These are phyloP conservation scores for Epichloe sp. DNA, from an alignment of 2,329 filamentous ascomycete species.

Conservation along the genomic window DNA sequence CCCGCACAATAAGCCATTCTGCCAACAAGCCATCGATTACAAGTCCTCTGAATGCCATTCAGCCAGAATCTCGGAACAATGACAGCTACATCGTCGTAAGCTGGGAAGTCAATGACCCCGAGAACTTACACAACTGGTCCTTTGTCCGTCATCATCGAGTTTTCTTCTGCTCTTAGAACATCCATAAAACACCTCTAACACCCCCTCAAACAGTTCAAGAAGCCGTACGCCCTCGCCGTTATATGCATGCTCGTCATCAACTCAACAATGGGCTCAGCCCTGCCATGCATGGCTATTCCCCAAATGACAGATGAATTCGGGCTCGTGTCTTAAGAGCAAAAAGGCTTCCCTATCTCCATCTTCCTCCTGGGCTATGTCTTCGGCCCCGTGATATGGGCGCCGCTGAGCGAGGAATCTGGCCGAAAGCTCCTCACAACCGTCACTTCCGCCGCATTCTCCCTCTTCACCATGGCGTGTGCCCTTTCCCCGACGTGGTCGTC, in stretches of 20 bases:
- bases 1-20: slow-evolving; percentile 6
- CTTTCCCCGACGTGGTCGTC: slow-evolving; percentile 38
- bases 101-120: slow-evolving; percentile 34
- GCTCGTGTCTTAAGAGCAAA: slow-evolving; percentile 33
- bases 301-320: slow-evolving; percentile 44
- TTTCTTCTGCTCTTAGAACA: not conserved
- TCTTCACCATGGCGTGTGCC: slow-evolving; percentile 43
- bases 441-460: slow-evolving; percentile 34
- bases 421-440: slow-evolving; percentile 32
- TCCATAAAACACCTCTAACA: not conserved
- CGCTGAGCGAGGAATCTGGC: slow-evolving; percentile 52
- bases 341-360: slow-evolving; percentile 45
- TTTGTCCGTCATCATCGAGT: slow-evolving; percentile 12
- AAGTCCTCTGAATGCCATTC: slow-evolving; percentile 20
- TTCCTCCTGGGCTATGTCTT: slow-evolving; percentile 53
- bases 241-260: slow-evolving; percentile 51
- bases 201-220: slow-evolving; percentile 30
- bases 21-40: slow-evolving; percentile 25
- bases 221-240: slow-evolving; percentile 38
- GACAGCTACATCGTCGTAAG: slow-evolving; percentile 24
- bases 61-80: slow-evolving; percentile 18
- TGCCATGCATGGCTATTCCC: slow-evolving; percentile 49
- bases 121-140: slow-evolving; percentile 42
- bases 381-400: slow-evolving; percentile 48
- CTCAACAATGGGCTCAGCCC: slow-evolving; percentile 50